Evolutionary conservation across 176 grass and related monocot genomes (phyloP).

Genomic region (Neostapfia colusana): DNA sequence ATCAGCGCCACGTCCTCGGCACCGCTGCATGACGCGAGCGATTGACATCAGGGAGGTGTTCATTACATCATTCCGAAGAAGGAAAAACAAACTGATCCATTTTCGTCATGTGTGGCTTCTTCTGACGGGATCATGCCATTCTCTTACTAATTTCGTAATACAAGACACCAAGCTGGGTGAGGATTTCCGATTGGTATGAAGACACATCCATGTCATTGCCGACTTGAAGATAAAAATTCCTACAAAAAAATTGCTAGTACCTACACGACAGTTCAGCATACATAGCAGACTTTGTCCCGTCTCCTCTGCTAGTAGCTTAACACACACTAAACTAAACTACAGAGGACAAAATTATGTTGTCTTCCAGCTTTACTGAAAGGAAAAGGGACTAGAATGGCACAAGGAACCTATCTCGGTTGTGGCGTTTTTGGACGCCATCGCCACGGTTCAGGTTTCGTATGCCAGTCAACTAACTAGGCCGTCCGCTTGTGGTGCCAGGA

Average conservation of each 20-base stretch:
- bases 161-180: neutral
- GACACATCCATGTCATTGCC: neutral
- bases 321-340: neutral
- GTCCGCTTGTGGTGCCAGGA: conserved; percentile 29
- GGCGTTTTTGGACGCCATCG: neutral
- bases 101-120: neutral
- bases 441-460: neutral
- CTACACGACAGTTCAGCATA: neutral
- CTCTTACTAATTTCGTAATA: neutral
- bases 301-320: neutral
- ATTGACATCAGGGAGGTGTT: neutral
- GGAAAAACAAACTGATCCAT: neutral
- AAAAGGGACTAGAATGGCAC: neutral
- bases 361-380: neutral
- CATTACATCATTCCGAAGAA: neutral
- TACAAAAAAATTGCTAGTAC: neutral
- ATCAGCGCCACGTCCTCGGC: conserved; percentile 95
- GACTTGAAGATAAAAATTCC: neutral
- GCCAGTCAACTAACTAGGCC: neutral
- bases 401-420: conserved; percentile 17
- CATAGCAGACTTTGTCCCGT: neutral
- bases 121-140: neutral
- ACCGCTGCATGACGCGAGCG: conserved; percentile 45
- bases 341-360: neutral
- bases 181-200: neutral